Base-by-base conservation (phyloP, 768 basidiomycete species). In the Termitomyces heimii region DNA sequence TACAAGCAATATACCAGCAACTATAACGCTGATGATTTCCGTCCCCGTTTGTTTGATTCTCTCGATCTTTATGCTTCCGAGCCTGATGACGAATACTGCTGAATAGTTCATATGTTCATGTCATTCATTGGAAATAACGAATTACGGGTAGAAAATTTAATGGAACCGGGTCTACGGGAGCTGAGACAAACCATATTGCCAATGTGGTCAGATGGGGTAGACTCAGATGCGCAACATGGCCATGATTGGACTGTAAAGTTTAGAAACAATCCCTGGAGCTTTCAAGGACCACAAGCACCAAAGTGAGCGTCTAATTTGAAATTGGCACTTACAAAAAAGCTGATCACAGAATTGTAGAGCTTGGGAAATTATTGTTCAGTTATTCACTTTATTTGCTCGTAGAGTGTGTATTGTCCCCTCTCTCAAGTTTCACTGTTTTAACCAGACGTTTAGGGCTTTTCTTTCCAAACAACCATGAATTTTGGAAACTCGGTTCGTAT, bases 41-140 rank as follows among this genome's bases (percentile, higher is more conserved):
- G 72, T 47, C 67, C 70, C 43, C 69, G 72, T 56, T 66, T 60
- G 60, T 68, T 66, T 51, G 66, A 52, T 62, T 64, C 59, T 18
- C 61, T 58, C 50, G 34, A 34, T 39, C 34, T 49, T n/a, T 59
- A 10, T 28, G 46, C 14, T 44, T 48, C 32, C 7, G 24, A 51
- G 53, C 54, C 42, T 57, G 52, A 45, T 34, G 28, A 54, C 54
- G 28, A 53, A 37, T 37, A 62, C 53, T 16, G 49, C 50, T 57
- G 49, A 62, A 37, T 49, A 91, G 89, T 83, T 61, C 88, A 91
- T 65, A 76, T 90, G 73, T 85, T 90, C 65, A 73, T 92, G 48
- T 82, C 85, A 24, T 83, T 92, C 63, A 78, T 79, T 57, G 80
- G 82, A 43, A 79, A 81, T 56, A 85, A 82, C 63, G 85, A 89